These are phyloP conservation scores for Puccinia coronata DNA, from an alignment of 1,284 basidiomycete species.

Conservation along the genomic window DNA sequence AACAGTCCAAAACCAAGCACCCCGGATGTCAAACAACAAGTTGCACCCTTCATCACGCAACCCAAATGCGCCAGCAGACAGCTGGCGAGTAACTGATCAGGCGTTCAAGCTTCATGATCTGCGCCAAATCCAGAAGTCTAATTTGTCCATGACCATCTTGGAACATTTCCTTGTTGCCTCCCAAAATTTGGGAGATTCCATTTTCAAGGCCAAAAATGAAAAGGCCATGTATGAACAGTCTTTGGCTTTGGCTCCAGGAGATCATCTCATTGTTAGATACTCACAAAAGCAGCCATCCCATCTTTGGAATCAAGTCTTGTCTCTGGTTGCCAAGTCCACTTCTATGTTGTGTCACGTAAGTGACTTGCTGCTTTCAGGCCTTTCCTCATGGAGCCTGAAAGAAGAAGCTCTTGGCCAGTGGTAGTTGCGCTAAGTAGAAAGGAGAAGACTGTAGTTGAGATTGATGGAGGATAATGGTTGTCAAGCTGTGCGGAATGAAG, in stretches of 20 bases:
- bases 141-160: background rate
- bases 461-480: too few relatives aligned
- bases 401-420: too few relatives aligned
- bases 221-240: background rate
- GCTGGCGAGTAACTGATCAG: background rate
- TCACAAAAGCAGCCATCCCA: background rate
- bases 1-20: background rate
- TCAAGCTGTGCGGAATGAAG: too few relatives aligned
- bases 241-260: background rate
- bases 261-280: background rate
- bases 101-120: background rate
- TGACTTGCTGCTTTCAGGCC: background rate
- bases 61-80: background rate
- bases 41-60: background rate
- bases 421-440: too few relatives aligned
- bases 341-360: background rate
- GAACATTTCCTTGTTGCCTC: background rate
- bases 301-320: too few relatives aligned
- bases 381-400: too few relatives aligned
- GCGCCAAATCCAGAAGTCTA: background rate
- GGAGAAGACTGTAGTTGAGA: too few relatives aligned
- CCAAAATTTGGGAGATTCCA: background rate
- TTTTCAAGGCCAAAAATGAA: background rate
- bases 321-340: background rate
- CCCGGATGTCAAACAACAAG: background rate